Base-by-base conservation (phyloP, 2,329 filamentous ascomycete species). In the Fusarium sp. region DNA sequence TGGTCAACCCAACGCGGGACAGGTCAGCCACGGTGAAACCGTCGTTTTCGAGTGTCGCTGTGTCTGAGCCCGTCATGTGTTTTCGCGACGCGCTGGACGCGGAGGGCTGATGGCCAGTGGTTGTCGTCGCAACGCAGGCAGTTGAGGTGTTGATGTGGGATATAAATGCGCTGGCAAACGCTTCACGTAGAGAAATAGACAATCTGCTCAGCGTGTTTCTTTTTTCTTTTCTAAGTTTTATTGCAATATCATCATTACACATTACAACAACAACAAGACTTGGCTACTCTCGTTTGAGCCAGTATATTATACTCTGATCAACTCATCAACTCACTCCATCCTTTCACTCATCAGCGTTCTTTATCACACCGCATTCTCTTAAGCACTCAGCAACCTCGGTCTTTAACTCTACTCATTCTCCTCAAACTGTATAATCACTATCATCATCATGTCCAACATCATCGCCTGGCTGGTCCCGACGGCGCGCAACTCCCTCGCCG, bases 381-480 rank as follows among this genome's bases (percentile, higher is more conserved):
- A 47, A 28, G 8, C 39, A 58, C 50, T 54, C 57, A 54, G 9
- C 54, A 59, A 34, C 34, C 43, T 8, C 13, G 36, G 34, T 15
- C 52, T 40, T 61, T 65, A 55, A 57, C 44, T 16, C 34, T n/a
- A 23, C 11, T 28, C 44, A 52, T 31, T 43, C 2, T n/a, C 44
- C 23, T 28, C 13, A 13, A 9, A n/a, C 3, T 31, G 23, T 23
- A 23, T 23, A 23, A 23, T 23, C 23, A 57, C 18, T 30, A 18
- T 11, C 57, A 66, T 46, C 43, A 66, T 58, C 41, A 65, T 71
- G 64, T 73, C 72, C 65, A 72, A 81, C 60, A 73, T 80, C 63
- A 81, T 82, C 72, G 80, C 80, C 72, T 82, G 80, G 80, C 79
- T 82, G 70, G 77, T 82, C 52, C 80, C 79, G 41, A 79, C 80